Evolutionary conservation across 1,139 yeast species (phyloP).

Genomic region (Sugiyamaella japonica): DNA sequence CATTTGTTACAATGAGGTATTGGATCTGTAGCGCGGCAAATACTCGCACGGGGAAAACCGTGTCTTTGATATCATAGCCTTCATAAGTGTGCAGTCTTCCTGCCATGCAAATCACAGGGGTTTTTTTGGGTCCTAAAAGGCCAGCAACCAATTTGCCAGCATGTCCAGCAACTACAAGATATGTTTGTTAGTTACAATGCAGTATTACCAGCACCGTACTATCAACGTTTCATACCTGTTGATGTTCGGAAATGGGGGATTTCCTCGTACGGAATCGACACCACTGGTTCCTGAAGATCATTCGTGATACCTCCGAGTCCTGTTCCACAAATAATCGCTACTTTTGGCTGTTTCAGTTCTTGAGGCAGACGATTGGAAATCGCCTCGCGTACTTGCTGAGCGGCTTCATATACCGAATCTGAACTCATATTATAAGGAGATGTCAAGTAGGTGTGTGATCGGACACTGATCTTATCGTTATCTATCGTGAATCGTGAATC

Average conservation of each 20-base stretch:
- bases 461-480: too few relatives aligned
- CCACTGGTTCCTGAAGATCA: conserved; percentile 46
- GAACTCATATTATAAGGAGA: conserved; percentile 2
- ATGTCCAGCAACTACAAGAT: conserved; percentile 68
- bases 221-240: conserved; percentile 44
- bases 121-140: conserved; percentile 60
- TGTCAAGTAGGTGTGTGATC: neutral
- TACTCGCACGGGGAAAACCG: conserved; percentile 84
- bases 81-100: conserved; percentile 92
- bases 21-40: conserved; percentile 63
- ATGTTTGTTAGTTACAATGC: neutral
- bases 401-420: conserved; percentile 24
- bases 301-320: conserved; percentile 87
- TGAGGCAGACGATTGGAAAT: conserved; percentile 33
- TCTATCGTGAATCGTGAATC: too few relatives aligned
- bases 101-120: conserved; percentile 89
- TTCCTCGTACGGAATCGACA: conserved; percentile 59
- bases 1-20: conserved; percentile 76
- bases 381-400: conserved; percentile 31
- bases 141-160: conserved; percentile 84
- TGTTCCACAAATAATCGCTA: conserved; percentile 88
- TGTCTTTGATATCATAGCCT: conserved; percentile 76
- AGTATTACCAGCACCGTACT: neutral
- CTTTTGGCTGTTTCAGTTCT: conserved; percentile 43
- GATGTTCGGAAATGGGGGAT: conserved; percentile 83